A percentile compares a stretch with the other conserved stretches of the same genome.
Conservation (phyloP, 208 protist species). For the Acanthamoeba comandoni region DNA sequence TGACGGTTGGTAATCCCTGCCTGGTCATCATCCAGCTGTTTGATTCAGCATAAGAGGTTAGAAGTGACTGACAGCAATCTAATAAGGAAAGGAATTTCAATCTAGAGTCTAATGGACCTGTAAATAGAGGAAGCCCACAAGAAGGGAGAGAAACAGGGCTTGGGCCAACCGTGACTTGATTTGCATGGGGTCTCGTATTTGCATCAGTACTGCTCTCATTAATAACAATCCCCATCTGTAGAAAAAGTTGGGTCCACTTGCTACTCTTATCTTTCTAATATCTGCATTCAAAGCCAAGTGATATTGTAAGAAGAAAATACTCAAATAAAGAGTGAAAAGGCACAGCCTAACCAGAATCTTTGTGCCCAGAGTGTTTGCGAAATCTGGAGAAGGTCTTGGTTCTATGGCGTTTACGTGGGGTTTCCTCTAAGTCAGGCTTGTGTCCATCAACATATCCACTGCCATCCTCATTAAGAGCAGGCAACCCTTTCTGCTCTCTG, state of each 20-base stretch:
- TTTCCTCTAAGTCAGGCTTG: background rate
- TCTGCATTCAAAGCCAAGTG: background rate
- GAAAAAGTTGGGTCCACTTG: constrained; percentile 11
- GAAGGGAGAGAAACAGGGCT: background rate
- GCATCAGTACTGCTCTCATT: background rate
- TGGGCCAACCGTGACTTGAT: background rate
- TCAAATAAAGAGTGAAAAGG: no score
- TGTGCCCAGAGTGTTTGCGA: no score
- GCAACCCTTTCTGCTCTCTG: background rate
- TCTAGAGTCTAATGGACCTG: background rate
- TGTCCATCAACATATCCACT: no score
- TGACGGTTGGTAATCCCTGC: background rate
- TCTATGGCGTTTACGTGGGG: no score
- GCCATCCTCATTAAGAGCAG: constrained; percentile 14
- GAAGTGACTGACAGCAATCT: no score
- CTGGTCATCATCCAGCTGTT: constrained; percentile 16
- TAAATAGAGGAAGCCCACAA: constrained; percentile 46
- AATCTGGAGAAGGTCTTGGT: no score
- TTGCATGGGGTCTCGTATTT: constrained; percentile 4
- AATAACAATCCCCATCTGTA: constrained; percentile 1
- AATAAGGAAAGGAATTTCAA: background rate
- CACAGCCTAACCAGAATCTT: no score
- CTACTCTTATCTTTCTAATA: background rate
- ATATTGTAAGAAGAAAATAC: no score
- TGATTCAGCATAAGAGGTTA: background rate